These are phyloP conservation scores for Lunularia cruciata DNA, from an alignment of 225 moss, liverwort and hornwort genomes.

Conservation along the genomic window DNA sequence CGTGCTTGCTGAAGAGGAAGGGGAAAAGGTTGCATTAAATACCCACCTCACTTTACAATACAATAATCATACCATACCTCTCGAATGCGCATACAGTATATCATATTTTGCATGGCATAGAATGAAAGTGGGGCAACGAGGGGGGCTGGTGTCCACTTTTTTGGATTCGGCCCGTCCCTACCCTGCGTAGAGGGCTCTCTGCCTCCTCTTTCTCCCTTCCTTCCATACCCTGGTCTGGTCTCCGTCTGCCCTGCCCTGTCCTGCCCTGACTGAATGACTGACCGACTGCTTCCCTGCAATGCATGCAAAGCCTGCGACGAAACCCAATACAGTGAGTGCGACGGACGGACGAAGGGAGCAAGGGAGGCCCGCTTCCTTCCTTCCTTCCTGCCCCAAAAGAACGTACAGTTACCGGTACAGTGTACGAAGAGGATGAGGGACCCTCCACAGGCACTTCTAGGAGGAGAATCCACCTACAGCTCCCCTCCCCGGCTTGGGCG, in stretches of 20 bases:
- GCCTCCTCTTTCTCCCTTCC: background rate
- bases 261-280: too few relatives aligned
- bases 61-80: slow-evolving; percentile 3
- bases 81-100: background rate
- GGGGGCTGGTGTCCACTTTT: too few relatives aligned
- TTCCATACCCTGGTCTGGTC: background rate
- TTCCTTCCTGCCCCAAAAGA: background rate
- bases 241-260: background rate
- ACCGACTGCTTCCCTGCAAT: background rate
- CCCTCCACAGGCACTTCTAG: too few relatives aligned
- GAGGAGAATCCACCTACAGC: too few relatives aligned
- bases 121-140: too few relatives aligned
- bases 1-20: too few relatives aligned
- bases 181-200: background rate
- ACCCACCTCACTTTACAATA: background rate
- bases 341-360: background rate
- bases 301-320: too few relatives aligned
- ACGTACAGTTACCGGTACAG: background rate
- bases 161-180: background rate
- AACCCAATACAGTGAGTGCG: too few relatives aligned
- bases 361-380: background rate
- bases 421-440: too few relatives aligned
- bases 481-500: too few relatives aligned
- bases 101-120: too few relatives aligned
- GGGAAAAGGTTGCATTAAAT: too few relatives aligned